These are phyloP conservation scores for Phtheirospermum japonicum DNA, from an alignment of 257 asterid species.

Conservation along the genomic window DNA sequence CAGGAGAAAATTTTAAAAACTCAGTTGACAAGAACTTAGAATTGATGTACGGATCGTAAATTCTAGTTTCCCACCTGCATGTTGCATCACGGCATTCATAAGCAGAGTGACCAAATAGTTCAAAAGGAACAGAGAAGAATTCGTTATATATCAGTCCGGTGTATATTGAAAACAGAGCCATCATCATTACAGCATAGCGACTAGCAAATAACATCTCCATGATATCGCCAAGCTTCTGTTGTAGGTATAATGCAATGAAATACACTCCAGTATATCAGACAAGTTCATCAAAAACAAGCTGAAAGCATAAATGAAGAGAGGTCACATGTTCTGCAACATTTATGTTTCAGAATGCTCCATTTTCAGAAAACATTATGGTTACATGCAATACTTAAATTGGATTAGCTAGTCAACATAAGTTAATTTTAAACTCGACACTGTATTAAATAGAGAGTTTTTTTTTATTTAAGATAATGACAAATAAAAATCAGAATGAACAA, in stretches of 20 bases:
- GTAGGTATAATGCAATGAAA: conserved; percentile 6
- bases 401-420: not conserved
- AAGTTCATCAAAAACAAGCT: not conserved
- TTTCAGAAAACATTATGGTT: not conserved
- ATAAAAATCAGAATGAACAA: not conserved
- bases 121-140: conserved; percentile 92
- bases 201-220: conserved; percentile 98
- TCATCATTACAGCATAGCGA: conserved; percentile 77
- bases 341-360: not conserved
- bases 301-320: not conserved
- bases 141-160: conserved; percentile 94
- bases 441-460: not conserved
- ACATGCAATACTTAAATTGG: not conserved
- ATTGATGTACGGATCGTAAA: not conserved
- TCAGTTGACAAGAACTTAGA: not conserved
- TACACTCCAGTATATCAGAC: not conserved
- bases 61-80: conserved; percentile 56
- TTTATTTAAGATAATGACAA: no score
- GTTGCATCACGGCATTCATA: conserved; percentile 80
- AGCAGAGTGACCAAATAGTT: conserved; percentile 88
- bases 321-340: not conserved
- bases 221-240: conserved; percentile 90
- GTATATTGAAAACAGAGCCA: conserved; percentile 88
- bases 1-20: not conserved
- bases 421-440: not conserved